A percentile compares a stretch with the other conserved stretches of the same genome.
phyloP scores from a whole-genome alignment of 2,329 filamentous ascomycete species.

The Epichloe elymi region DNA sequence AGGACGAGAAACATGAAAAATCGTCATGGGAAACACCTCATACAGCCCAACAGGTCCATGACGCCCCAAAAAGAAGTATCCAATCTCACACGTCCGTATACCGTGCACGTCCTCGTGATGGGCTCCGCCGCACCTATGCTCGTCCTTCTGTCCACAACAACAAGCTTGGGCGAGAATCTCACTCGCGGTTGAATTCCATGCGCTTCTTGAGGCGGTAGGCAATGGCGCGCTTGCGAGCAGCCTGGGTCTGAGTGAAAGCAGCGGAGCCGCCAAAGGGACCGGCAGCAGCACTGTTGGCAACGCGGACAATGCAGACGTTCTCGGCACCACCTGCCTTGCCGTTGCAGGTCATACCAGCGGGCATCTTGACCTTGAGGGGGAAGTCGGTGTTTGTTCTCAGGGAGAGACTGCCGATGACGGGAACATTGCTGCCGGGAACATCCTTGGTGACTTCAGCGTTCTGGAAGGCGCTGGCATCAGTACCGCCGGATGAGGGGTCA shows the following conservation, averaged over 20 bases:
- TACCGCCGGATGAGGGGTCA: constrained; percentile 50
- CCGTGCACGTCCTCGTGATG: background rate
- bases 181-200: constrained; percentile 18
- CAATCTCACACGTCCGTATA: background rate
- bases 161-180: background rate
- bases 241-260: constrained; percentile 48
- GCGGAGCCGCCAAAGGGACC: constrained; percentile 55
- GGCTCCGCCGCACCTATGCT: background rate
- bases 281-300: constrained; percentile 47
- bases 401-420: constrained; percentile 42
- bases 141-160: background rate
- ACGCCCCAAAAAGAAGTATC: background rate
- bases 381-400: constrained; percentile 49
- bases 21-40: background rate
- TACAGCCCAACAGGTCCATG: background rate
- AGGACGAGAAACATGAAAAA: background rate
- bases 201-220: constrained; percentile 34
- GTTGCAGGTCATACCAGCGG: constrained; percentile 51
- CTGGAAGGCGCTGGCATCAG: constrained; percentile 46
- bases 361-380: constrained; percentile 52
- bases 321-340: constrained; percentile 43
- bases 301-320: constrained; percentile 52
- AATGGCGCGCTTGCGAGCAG: constrained; percentile 47
- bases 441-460: constrained; percentile 44
- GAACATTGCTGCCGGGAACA: constrained; percentile 34